phyloP scores from a whole-genome alignment of 2,329 filamentous ascomycete species.

The Alternaria sp. region DNA sequence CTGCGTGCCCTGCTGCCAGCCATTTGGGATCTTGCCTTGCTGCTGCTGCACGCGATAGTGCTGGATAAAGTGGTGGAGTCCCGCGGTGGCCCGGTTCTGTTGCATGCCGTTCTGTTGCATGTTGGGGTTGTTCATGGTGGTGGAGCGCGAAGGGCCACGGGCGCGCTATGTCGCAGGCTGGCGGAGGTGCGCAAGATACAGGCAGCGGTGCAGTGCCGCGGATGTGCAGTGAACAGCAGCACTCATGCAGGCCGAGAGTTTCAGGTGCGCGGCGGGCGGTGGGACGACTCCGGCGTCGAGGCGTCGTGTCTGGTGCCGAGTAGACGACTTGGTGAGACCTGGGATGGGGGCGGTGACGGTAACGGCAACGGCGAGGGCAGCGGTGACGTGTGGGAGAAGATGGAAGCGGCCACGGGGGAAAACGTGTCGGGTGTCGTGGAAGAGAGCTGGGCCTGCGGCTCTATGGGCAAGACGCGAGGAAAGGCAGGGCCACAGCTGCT shows the following conservation, averaged over 20 bases:
- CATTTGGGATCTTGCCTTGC: conserved; percentile 35
- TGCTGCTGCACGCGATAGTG: conserved; percentile 38
- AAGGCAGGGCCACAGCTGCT: conserved; percentile 10
- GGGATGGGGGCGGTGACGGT: conserved; percentile 1
- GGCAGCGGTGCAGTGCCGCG: conserved; percentile 29
- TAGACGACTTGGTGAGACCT: not conserved
- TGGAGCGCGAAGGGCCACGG: conserved; percentile 11
- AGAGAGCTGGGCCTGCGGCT: conserved; percentile 4
- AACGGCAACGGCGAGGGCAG: not conserved
- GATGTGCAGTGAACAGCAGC: conserved; percentile 14
- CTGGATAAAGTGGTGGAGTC: conserved; percentile 33
- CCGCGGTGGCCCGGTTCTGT: conserved; percentile 22
- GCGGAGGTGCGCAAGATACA: conserved; percentile 6
- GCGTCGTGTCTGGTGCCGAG: conserved; percentile 1
- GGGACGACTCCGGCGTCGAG: conserved; percentile 2
- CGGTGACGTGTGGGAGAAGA: not conserved
- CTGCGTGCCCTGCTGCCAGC: conserved; percentile 42
- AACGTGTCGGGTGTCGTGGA: not conserved
- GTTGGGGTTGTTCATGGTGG: conserved; percentile 46
- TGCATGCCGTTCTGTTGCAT: conserved; percentile 30
- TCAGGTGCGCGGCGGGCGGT: not conserved
- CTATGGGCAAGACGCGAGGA: not conserved
- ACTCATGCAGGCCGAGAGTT: conserved; percentile 27
- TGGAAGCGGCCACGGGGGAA: not conserved
- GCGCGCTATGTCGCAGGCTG: conserved; percentile 11